A percentile compares a stretch with the other conserved stretches of the same genome.
These are phyloP conservation scores for Pythium grandisporangium DNA, from an alignment of 352 stramenopile genomes.

Conservation along the genomic window DNA sequence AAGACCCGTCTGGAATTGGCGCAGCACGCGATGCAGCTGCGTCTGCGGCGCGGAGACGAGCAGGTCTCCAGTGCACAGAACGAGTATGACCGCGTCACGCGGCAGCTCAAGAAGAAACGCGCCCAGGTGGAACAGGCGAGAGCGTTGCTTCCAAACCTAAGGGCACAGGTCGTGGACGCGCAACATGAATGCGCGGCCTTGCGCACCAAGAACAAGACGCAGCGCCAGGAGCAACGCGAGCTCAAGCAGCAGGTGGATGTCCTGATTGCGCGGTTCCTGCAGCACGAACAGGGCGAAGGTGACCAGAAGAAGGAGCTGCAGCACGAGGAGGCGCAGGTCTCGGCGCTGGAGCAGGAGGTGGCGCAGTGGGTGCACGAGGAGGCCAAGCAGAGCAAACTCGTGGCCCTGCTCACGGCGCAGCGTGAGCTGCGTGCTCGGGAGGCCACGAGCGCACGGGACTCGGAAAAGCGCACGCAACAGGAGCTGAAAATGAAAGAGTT, in stretches of 20 bases:
- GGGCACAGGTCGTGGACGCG: constrained; percentile 71
- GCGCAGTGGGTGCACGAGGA: constrained; percentile 84
- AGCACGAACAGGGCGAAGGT: constrained; percentile 81
- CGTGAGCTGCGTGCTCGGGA: constrained; percentile 88
- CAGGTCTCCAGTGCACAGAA: constrained; percentile 53
- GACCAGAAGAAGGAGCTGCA: constrained; percentile 58
- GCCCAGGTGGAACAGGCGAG: constrained; percentile 58
- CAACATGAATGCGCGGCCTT: constrained; percentile 54
- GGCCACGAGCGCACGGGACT: constrained; percentile 52
- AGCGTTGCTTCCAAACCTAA: constrained; percentile 71
- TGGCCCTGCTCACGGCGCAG: constrained; percentile 83
- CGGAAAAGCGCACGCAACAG: constrained; percentile 80
- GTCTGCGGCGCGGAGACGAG: constrained; percentile 51
- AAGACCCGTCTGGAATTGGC: constrained; percentile 66
- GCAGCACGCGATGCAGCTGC: constrained; percentile 36
- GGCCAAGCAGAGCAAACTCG: constrained; percentile 82
- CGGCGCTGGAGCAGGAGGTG: constrained; percentile 73
- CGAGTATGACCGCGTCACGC: constrained; percentile 80
- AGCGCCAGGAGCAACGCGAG: constrained; percentile 51
- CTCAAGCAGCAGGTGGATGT: constrained; percentile 90
- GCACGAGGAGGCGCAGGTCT: constrained; percentile 44
- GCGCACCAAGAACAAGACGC: constrained; percentile 58
- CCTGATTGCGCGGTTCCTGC: constrained; percentile 82
- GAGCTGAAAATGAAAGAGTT: constrained; percentile 92
- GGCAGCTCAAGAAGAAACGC: constrained; percentile 87